Base-by-base conservation (phyloP, 306 rosid genomes). In the Sesbania bispinosa region DNA sequence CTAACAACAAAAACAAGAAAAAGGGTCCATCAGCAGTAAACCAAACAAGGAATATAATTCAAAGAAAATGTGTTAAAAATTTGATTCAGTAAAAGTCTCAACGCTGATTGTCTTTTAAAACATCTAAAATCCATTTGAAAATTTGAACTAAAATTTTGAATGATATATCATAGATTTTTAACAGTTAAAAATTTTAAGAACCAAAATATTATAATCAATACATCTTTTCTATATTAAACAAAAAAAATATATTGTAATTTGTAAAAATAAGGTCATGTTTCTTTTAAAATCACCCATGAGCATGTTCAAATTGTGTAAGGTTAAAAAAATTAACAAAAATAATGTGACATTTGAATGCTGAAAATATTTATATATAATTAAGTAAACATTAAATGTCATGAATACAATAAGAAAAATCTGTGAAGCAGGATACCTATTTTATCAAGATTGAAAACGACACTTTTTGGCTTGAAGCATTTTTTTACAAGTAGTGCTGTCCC, bases 401-500 rank as follows among this genome's bases (percentile, higher is more conserved):
- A 69, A 60, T 39, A 48, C 10, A 46, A 43, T 4, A 51, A 27
- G 48, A 36, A 65, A 23, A 55, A 21, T 10, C 13, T 62, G 59
- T 55, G 35, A 52, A 69, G 39, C 45, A 65, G 62, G 42, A 52
- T 87, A 94, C 98, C 96, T 85, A 59, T 82, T 74, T 80, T 89
- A 87, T 90, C 97, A 62, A 94, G 95, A 81, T 94, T 90, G 83
- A 94, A 90, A 78, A 83, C 81, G 30, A 94, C 87, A 24, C 77
- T 77, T 69, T 84, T 85, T 43, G 96, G 94, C 78, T 86, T 88
- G 74, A 76, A 90, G 82, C 98, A 94, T 77, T 90, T 89, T 78
- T 90, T 94, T 27, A 94, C 84, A 38, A 94, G 15, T 27, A 94
- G 72, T 47, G 94, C 98, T 70, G 98, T 94, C 46, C 98, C 98